Base-by-base conservation (phyloP, 352 stramenopile species). In the Thalassiosira delicatula region DNA sequence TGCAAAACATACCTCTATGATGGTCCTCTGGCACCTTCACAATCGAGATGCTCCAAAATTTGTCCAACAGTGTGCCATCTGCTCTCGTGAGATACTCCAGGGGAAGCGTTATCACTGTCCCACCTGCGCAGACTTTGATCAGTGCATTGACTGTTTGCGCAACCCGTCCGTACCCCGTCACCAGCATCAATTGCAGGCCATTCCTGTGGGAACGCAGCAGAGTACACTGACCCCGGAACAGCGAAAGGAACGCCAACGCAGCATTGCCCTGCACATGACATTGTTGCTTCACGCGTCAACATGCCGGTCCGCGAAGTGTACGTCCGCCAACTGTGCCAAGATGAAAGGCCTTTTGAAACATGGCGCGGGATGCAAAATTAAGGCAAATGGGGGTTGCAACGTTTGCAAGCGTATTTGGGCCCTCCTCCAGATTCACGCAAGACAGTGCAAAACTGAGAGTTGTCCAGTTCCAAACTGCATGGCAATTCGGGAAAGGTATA, bases 1-100 rank as follows among this genome's bases (percentile, higher is more conserved):
- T 40, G 97, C 97, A 4, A 99, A 99, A 83, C 97, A 99, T 89
- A 99, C 96, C 70, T 98, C 96, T 2, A 99, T 99, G 97, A 99
- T 99, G 97, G 96, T 98, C 32, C 83, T 99, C 46, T 99, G 98
- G 88, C 97, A 99, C 81, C 90, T 99, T 30, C 97, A 97, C 84
- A 99, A 99, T 67, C 96, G 97, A 30, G 96, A 98, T 74, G 98
- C 95, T 30, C 98, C 97, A 3, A 98, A 98, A 33, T 99, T 98
- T 89, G 96, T 97, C 30, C 97, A 98, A 68, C 96, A 96, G 62
- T 99, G 97, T 86, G 95, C 93, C n/a, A 87, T 92, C n/a, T 99
- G 97, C 88, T 95, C 94, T 79, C 90, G 92, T 29, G 97, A 98
- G 70, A 95, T 99, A 83, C 88, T 97, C n/a, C 96, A 92, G 78